Evolutionary conservation across 192 early-diverging fungal genomes (phyloP), one percentile per base, ranked within the genome.

Genomic region (Umbelopsis isabellina): DNA sequence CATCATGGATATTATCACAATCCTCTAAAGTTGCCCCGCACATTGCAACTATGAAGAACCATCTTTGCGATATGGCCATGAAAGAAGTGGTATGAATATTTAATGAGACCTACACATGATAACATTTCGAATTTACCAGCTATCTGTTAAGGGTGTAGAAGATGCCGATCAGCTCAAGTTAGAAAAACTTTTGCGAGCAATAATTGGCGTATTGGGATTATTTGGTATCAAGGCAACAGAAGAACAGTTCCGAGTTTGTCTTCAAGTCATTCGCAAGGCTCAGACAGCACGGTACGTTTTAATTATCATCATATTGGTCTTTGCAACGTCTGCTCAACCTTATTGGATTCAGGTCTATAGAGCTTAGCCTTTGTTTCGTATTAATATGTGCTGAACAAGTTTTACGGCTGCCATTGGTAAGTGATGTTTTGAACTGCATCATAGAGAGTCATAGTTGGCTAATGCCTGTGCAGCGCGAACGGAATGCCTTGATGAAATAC

Each of bases 161-260:
- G 3, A 25, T 4, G 15, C 55, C 11, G n/a, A 66, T 55, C 58
- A 66, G 45, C 49, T 70, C 11, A 41, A 74, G 41, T 44, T 75
- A 30, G 68, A 68, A 46, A 49, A 41, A n/a, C 13, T 67, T 16
- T 67, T 78, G 25, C 68, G 76, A 55, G 74, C 69, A 16, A 23
- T 75, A 12, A 65, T 65, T 25, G 74, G 74, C 1, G 15, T 75
- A n/a, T 35, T 75, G 1, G 74, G 69, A 9, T 78, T 70, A 27
- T 78, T 78, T 61, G 72, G 76, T 25, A 65, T 78, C 15, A 67
- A 65, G 23, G 30, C 73, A 27, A 55, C 47, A 9, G 76, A 78
- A 27, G 44, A 37, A 4, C 72, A 78, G 46, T 46, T 64, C 13
- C 22, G 37, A 35, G 21, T 53, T 2, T 73, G 71, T 44, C 46